A percentile compares a stretch with the other conserved stretches of the same genome.
These are phyloP conservation scores for Phlebiopsis flavidoalba DNA, from an alignment of 768 basidiomycete genomes.

Conservation along the genomic window DNA sequence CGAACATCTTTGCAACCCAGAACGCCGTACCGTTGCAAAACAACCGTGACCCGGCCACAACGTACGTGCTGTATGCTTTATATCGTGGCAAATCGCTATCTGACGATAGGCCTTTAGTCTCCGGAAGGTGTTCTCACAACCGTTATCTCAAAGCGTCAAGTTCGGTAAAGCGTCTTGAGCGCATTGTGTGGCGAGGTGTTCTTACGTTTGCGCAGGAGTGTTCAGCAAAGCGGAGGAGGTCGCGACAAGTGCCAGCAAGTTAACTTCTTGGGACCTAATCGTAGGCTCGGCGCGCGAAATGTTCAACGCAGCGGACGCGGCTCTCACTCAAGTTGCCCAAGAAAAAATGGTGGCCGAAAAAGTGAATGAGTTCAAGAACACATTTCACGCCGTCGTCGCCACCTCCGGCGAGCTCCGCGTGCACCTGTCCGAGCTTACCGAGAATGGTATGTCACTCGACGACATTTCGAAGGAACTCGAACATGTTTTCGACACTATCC, in stretches of 20 bases:
- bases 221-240: background rate
- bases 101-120: background rate
- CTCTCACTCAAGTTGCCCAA: background rate
- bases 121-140: background rate
- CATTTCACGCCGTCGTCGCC: slow-evolving; percentile 16
- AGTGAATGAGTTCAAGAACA: slow-evolving; percentile 13
- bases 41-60: background rate
- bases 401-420: slow-evolving; percentile 13
- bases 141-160: background rate
- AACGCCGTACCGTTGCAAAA: background rate
- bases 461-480: slow-evolving; percentile 19
- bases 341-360: background rate
- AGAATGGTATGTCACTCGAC: background rate
- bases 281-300: background rate
- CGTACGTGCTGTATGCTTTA: background rate
- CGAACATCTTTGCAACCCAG: background rate
- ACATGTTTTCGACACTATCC: slow-evolving; percentile 10
- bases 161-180: background rate
- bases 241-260: background rate
- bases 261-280: background rate
- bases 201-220: background rate
- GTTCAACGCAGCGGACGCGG: background rate
- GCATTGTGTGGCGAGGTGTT: no score
- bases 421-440: background rate
- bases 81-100: background rate